Conservation (phyloP, 805 yeast genomes). For the Suhomyces sp. region DNA sequence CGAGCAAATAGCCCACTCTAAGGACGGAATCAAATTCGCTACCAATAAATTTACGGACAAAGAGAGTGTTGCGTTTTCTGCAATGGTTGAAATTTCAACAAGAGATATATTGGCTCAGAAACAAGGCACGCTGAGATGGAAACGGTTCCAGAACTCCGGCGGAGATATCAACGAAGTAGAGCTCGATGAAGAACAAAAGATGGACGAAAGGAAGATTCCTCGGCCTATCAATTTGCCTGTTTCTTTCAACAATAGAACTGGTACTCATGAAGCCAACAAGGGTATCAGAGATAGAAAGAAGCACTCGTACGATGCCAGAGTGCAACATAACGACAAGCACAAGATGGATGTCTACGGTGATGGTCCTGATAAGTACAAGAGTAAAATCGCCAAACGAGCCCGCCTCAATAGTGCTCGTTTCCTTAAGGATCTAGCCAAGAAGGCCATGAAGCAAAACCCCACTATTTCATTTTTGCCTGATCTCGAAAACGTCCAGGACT, state of each 20-base stretch:
- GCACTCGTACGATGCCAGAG: constrained; percentile 77
- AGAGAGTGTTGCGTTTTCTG: constrained; percentile 45
- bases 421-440: constrained; percentile 53
- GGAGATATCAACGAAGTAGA: constrained; percentile 6
- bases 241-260: constrained; percentile 89
- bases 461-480: constrained; percentile 49
- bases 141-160: constrained; percentile 22
- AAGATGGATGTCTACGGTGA: constrained; percentile 70
- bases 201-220: constrained; percentile 20
- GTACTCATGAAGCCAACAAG: constrained; percentile 64
- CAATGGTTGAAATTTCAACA: constrained; percentile 73
- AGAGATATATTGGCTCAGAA: constrained; percentile 57
- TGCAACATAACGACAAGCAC: constrained; percentile 65
- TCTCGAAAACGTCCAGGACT: constrained; percentile 52
- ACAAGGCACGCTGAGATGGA: constrained; percentile 51
- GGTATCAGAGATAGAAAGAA: constrained; percentile 85
- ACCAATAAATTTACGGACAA: constrained; percentile 38
- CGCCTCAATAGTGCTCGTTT: constrained; percentile 54
- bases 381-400: constrained; percentile 44
- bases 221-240: constrained; percentile 37
- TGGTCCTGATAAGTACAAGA: constrained; percentile 65
- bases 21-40: constrained; percentile 43
- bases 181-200: constrained; percentile 20
- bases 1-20: constrained; percentile 43
- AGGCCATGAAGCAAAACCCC: constrained; percentile 38